Base-by-base conservation (phyloP, 768 basidiomycete genomes). In the Pisolithus sp. region DNA sequence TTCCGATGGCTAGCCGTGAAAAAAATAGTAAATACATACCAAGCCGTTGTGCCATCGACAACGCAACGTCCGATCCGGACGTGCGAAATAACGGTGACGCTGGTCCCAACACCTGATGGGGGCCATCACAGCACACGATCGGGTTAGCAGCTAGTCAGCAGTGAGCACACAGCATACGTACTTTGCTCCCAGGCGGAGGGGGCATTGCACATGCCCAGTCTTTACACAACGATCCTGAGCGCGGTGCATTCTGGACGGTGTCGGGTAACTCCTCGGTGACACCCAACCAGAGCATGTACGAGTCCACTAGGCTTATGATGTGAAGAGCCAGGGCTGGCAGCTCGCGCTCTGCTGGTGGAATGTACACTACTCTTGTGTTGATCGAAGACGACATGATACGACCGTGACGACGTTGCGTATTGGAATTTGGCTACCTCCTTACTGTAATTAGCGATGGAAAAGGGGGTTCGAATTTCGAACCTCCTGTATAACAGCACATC, bases 121-220 rank as follows among this genome's bases (percentile, higher is more conserved):
- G 30, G 9, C 30, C 20, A 24, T 28, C 13, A 18, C 24, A 24
- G 2, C 18, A 21, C 13, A 46, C 47, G 15, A 6, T 3, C 15
- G n/a, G 5, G 43, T 38, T 18, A 46, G 43, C 31, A 46, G 43
- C 31, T n/a, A 46, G n/a, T 21, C 17, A 17, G n/a, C 28, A 24
- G 13, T n/a, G 34, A 37, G 2, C 12, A 34, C 38, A 2, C 46
- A 21, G 8, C 13, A 6, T 8, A 63, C 66, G 59, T 57, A 68
- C 66, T 56, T 44, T 37, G 13, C 42, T 46, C 30, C 61, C 57
- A 23, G 55, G 34, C 51, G 49, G 9, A 17, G 78, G 67, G 21
- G 89, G 87, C 86, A 90, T 89, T 28, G 84, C 89, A 61, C 83
- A 88, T 21, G 85, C 86, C 89, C 89, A 92, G 59, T 93, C 89